Evolutionary conservation across 768 basidiomycete species (phyloP).

Genomic region (Russula compacta): DNA sequence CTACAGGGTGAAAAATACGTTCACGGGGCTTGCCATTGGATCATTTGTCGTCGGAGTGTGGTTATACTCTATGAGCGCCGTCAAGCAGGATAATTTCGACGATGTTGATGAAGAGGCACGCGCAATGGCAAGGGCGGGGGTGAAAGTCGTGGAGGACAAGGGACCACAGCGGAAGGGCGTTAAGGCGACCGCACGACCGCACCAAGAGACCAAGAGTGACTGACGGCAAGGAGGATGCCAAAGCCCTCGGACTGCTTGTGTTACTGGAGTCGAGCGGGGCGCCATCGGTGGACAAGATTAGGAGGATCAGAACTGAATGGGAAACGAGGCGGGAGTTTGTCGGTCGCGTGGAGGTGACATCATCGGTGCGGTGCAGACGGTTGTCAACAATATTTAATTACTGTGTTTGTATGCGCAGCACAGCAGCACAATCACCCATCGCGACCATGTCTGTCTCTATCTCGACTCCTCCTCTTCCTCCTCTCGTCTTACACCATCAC

Average conservation of each 20-base stretch:
- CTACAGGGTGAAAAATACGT: conserved; percentile 66
- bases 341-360: neutral
- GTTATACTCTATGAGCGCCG: conserved; percentile 79
- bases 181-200: neutral
- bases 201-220: neutral
- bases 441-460: neutral
- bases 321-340: neutral
- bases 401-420: neutral
- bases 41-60: conserved; percentile 77
- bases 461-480: neutral
- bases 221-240: neutral
- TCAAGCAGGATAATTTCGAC: conserved; percentile 19
- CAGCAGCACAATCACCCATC: neutral
- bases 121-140: conserved; percentile 14
- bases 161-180: neutral
- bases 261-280: conserved; percentile 36
- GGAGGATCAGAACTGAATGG: conserved; percentile 14
- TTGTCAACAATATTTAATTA: no score
- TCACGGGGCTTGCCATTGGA: conserved; percentile 65
- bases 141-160: conserved; percentile 2
- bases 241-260: conserved; percentile 23
- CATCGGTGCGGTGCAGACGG: neutral
- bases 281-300: conserved; percentile 46
- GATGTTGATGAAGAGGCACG: conserved; percentile 51
- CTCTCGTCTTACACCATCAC: conserved; percentile 9